A percentile compares a stretch with the other conserved stretches of the same genome.
Evolutionary conservation across 2,329 filamentous ascomycete genomes (phyloP).

Genomic region (Lachnellula subtilissima): DNA sequence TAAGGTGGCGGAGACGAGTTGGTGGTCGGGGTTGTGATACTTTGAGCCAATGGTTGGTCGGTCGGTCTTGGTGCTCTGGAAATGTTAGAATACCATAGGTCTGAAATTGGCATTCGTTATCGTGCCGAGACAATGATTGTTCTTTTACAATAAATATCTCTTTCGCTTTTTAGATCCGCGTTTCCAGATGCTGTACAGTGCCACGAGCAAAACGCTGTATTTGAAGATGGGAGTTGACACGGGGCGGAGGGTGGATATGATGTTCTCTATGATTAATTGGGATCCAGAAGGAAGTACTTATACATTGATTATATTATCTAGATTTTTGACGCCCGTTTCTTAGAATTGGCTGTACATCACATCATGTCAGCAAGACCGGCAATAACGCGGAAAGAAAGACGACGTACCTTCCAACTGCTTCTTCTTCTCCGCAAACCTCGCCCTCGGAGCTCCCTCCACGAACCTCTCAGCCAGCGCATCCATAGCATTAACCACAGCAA

Average conservation of each 20-base stretch:
- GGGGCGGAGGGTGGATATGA: too few relatives aligned
- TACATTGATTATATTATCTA: background rate
- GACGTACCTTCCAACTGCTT: slow-evolving; percentile 27
- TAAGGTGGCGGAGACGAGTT: slow-evolving; percentile 53
- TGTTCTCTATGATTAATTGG: too few relatives aligned
- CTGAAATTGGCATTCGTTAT: too few relatives aligned
- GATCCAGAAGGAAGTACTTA: too few relatives aligned
- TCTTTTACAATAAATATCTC: too few relatives aligned
- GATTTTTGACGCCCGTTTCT: slow-evolving; percentile 20
- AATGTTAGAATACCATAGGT: too few relatives aligned
- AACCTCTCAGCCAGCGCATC: slow-evolving; percentile 46
- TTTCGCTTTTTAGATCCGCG: too few relatives aligned
- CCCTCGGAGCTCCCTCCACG: slow-evolving; percentile 41
- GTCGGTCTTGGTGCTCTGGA: too few relatives aligned
- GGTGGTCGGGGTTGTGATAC: slow-evolving; percentile 57
- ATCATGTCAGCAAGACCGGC: background rate
- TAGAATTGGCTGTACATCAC: slow-evolving; percentile 18
- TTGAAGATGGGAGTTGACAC: too few relatives aligned
- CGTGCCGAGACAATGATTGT: too few relatives aligned
- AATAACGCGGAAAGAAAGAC: background rate
- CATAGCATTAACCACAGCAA: slow-evolving; percentile 43
- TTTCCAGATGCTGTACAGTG: too few relatives aligned
- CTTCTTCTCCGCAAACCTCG: slow-evolving; percentile 41
- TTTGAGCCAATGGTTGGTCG: background rate
- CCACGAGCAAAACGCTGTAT: too few relatives aligned